Base-by-base conservation (phyloP, 495 filamentous ascomycete genomes). In the Achaetomiella virescens region DNA sequence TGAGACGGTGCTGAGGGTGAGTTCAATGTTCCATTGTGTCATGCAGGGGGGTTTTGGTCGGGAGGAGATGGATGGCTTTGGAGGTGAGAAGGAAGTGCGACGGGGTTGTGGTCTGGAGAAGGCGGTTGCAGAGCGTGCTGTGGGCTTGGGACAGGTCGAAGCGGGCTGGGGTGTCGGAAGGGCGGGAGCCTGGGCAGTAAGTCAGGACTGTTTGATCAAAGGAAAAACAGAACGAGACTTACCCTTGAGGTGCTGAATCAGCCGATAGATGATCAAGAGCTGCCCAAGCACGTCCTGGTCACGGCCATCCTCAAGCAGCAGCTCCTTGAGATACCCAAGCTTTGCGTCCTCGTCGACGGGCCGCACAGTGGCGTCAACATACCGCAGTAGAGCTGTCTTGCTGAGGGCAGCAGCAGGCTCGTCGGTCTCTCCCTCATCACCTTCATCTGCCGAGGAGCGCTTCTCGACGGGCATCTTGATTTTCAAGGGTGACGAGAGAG, bases 11-110 rank as follows among this genome's bases (percentile, higher is more conserved):
- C 77, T 72, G 49, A 90, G 68, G 18, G 83, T 78, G 36, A 68
- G 72, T 52, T 90, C 88, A 57, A 90, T 81, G 65, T 87, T 87
- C 72, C 78, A 86, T 62, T 90, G 87, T 0, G 77, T 75, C 58
- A 90, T 79, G 27, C 75, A 70, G 24, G 74, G 65, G 73, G 67
- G 52, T 75, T 74, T 44, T 72, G 76, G 61, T 80, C 81, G 25
- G 76, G 24, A 87, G 73, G n/a, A 81, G 64, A 27, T 76, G 62
- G 48, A 86, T 61, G 12, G 70, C 76, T 55, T 83, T 80, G 35
- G 78, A 71, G 18, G 77, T 71, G n/a, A 84, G 71, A 48, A 72
- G 78, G 57, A 87, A 85, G 47, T 81, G 73, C 14, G 75, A 9
- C 1, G 52, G 24, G 11, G 43, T 40, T 11, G 27, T 46, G 9